Evolutionary conservation across 139 green algal genomes (phyloP).

Genomic region (Yamagishiella unicocca): DNA sequence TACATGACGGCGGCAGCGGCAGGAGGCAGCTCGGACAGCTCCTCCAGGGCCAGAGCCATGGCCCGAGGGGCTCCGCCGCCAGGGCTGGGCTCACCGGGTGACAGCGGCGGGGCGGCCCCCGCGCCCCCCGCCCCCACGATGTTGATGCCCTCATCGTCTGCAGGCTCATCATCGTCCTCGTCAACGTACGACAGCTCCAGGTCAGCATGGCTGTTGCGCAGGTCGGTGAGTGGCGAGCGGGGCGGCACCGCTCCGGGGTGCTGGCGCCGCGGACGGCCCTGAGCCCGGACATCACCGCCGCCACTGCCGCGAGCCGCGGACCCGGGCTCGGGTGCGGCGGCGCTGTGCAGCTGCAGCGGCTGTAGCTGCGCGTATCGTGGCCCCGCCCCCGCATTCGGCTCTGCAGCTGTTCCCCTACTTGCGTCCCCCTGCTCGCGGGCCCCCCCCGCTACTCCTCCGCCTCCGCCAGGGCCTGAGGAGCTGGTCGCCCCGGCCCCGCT

Average conservation of each 20-base stretch:
- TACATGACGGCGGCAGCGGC: conserved; percentile 33
- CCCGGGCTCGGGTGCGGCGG: not conserved
- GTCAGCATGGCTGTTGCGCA: conserved; percentile 45
- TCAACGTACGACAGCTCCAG: conserved; percentile 36
- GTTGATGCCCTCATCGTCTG: not conserved
- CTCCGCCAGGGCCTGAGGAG: not conserved
- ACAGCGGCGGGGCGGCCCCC: not conserved
- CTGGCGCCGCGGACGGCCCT: too few species aligned
- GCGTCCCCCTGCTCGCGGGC: not conserved
- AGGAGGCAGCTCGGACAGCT: conserved; percentile 39
- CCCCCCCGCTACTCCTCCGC: not conserved
- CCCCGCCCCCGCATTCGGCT: too few species aligned
- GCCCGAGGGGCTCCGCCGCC: not conserved
- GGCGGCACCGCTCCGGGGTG: not conserved
- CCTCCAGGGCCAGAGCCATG: conserved; percentile 1
- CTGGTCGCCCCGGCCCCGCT: not conserved
- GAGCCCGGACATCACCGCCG: too few species aligned
- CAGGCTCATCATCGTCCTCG: not conserved
- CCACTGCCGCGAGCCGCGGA: too few species aligned
- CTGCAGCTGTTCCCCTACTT: too few species aligned
- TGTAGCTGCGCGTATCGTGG: not conserved
- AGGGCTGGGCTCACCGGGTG: too few species aligned
- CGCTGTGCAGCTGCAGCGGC: not conserved
- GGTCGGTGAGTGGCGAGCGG: conserved; percentile 8
- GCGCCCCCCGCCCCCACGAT: not conserved